A percentile compares a stretch with the other conserved stretches of the same genome.
Evolutionary conservation across 1,284 basidiomycete species (phyloP).

Genomic region (Puccinia horiana): DNA sequence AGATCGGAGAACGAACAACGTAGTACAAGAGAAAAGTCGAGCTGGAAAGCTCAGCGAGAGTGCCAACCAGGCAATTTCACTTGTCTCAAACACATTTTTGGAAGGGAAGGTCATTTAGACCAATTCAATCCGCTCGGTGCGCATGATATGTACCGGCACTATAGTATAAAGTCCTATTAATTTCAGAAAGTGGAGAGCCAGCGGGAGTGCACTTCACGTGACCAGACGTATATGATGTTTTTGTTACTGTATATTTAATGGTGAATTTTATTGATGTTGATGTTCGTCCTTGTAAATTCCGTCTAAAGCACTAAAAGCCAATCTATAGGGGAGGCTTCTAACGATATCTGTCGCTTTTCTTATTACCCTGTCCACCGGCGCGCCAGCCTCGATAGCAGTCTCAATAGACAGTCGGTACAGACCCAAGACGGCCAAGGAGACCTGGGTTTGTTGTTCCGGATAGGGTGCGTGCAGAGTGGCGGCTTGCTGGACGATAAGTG

Average conservation of each 20-base stretch:
- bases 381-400: slow-evolving; percentile 73
- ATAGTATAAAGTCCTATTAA: neutral
- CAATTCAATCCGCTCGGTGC: neutral
- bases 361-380: slow-evolving; percentile 70
- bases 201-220: neutral
- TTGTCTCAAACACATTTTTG: neutral
- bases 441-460: slow-evolving; percentile 83
- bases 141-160: neutral
- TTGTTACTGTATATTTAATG: too few species aligned
- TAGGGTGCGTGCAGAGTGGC: slow-evolving; percentile 73
- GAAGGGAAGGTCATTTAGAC: neutral
- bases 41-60: neutral
- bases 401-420: slow-evolving; percentile 81
- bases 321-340: slow-evolving; percentile 68
- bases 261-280: neutral
- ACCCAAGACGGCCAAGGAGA: slow-evolving; percentile 83
- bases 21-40: neutral
- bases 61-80: neutral
- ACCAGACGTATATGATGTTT: neutral
- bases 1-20: neutral
- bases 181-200: neutral
- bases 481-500: slow-evolving; percentile 55
- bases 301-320: slow-evolving; percentile 50
- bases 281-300: slow-evolving; percentile 51
- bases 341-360: slow-evolving; percentile 83